Evolutionary conservation across 1,284 basidiomycete species (phyloP).

Genomic region (Marasmius sp.): DNA sequence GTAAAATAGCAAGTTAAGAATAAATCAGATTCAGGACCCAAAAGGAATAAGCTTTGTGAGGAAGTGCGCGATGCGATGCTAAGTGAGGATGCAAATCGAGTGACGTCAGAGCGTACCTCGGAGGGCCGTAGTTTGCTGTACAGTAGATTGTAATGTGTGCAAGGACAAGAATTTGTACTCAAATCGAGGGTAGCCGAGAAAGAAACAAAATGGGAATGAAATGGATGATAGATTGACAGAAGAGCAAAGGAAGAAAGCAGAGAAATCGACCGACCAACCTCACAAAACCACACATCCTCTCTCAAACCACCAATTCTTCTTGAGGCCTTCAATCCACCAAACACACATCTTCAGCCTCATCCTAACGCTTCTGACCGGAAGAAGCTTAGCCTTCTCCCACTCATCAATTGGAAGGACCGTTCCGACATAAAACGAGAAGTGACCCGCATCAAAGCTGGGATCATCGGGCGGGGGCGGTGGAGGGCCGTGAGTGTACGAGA

Average conservation of each 20-base stretch:
- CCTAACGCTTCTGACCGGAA: conserved; percentile 83
- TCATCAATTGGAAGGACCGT: conserved; percentile 94
- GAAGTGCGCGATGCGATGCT: conserved; percentile 8
- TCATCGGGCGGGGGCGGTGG: conserved; percentile 47
- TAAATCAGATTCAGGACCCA: background rate
- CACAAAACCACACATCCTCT: conserved; percentile 20
- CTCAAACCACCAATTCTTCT: conserved; percentile 21
- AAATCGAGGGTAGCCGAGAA: background rate
- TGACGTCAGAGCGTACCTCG: conserved; percentile 6
- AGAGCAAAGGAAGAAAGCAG: background rate
- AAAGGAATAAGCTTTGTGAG: background rate
- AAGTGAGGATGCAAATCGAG: background rate
- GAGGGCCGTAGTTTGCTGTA: background rate
- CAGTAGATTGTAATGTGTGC: background rate
- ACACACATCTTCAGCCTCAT: conserved; percentile 83
- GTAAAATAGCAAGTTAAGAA: background rate
- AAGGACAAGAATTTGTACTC: background rate
- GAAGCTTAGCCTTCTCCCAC: conserved; percentile 88
- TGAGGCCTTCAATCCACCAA: conserved; percentile 80
- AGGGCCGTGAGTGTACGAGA: conserved; percentile 48
- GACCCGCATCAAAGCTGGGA: conserved; percentile 47
- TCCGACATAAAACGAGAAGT: conserved; percentile 91
- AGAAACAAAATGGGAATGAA: background rate
- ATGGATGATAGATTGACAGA: background rate
- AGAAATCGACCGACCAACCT: background rate